A percentile compares a stretch with the other conserved stretches of the same genome.
Evolutionary conservation across 73 alveolate species (phyloP).

Genomic region (Diophrys sp.): DNA sequence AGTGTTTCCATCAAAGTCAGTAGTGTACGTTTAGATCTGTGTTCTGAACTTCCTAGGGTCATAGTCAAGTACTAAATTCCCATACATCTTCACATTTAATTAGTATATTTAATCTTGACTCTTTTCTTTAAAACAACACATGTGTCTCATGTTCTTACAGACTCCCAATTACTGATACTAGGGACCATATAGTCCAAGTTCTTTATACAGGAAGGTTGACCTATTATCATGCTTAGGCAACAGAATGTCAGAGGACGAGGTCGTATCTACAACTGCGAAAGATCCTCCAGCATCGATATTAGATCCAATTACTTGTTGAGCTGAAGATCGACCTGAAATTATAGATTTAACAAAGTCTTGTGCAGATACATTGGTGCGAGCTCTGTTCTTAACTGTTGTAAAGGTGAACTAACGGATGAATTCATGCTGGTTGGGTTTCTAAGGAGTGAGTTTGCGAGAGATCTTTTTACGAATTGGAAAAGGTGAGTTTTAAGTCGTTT

Average conservation of each 20-base stretch:
- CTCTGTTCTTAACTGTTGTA: background rate
- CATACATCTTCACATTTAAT: background rate
- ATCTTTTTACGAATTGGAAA: too few relatives aligned
- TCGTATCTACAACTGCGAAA: background rate
- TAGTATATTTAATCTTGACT: background rate
- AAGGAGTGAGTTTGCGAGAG: too few relatives aligned
- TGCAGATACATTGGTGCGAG: background rate
- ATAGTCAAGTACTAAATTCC: background rate
- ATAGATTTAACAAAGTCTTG: background rate
- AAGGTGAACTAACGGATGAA: background rate
- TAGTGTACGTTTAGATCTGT: too few relatives aligned
- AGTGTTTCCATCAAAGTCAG: too few relatives aligned
- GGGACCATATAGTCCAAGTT: background rate
- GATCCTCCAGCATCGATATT: background rate
- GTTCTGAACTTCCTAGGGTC: background rate
- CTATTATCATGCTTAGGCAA: background rate
- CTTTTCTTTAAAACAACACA: background rate
- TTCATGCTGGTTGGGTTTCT: background rate
- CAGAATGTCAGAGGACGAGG: background rate
- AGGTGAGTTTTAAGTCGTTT: too few relatives aligned
- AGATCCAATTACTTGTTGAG: background rate
- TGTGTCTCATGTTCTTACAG: background rate
- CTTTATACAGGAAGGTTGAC: background rate
- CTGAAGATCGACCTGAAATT: background rate
- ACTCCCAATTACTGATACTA: background rate